Evolutionary conservation across 768 basidiomycete species (phyloP).

Genomic region (Gymnopilus junonius): DNA sequence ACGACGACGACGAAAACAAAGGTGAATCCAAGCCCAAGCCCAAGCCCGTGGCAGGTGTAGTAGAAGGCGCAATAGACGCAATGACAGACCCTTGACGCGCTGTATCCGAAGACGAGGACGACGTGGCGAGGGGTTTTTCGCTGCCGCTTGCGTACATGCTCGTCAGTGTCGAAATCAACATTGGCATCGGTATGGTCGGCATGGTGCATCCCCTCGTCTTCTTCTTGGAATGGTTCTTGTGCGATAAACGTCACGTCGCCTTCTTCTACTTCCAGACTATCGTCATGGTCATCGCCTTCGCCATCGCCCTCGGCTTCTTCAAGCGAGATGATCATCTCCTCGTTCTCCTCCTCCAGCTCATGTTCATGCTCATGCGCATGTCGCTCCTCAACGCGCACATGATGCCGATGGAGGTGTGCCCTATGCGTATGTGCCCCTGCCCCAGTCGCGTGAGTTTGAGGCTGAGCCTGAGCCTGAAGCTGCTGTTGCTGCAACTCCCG

Average conservation of each 20-base stretch:
- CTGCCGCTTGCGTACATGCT: no score
- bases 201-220: background rate
- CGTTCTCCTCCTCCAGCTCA: conserved; percentile 9
- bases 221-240: no score
- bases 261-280: no score
- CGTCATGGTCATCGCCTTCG: background rate
- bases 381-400: conserved; percentile 21
- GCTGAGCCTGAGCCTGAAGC: background rate
- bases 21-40: no score
- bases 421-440: background rate
- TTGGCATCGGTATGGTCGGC: no score
- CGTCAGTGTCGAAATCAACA: no score
- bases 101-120: no score
- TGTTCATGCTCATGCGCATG: conserved; percentile 34
- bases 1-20: no score
- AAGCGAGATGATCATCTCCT: conserved; percentile 14
- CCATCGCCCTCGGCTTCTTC: conserved; percentile 6
- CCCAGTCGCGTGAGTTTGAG: background rate
- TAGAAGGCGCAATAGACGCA: no score
- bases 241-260: background rate
- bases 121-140: no score
- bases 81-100: no score
- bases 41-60: no score
- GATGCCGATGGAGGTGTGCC: background rate
- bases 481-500: conserved; percentile 7